A percentile compares a stretch with the other conserved stretches of the same genome.
phyloP scores from a whole-genome alignment of 1,284 basidiomycete genomes.

The Leccinum insolens region DNA sequence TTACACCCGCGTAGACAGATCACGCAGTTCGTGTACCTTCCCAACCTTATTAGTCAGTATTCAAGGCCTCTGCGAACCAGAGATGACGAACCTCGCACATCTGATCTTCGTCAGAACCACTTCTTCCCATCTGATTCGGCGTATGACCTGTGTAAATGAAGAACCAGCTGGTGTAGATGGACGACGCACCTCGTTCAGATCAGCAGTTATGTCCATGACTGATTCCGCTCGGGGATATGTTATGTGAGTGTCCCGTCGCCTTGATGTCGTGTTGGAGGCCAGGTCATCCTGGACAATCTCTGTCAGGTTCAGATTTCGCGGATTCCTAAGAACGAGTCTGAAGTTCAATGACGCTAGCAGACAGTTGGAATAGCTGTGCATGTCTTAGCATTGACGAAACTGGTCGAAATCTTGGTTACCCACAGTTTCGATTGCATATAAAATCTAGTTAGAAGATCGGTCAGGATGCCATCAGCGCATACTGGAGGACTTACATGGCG shows the following conservation, averaged over 20 bases:
- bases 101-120: too few relatives aligned
- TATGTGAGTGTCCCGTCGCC: neutral
- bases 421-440: constrained; percentile 18
- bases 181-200: neutral
- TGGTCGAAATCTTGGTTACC: too few relatives aligned
- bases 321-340: constrained; percentile 3
- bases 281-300: constrained; percentile 5
- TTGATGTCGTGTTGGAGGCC: neutral
- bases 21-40: neutral
- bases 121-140: neutral
- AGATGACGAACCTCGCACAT: neutral
- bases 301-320: neutral
- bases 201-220: neutral
- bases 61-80: neutral
- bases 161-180: neutral
- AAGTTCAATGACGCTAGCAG: constrained; percentile 14
- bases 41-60: neutral
- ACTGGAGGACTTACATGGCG: too few relatives aligned
- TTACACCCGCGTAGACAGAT: neutral
- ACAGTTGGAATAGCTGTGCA: constrained; percentile 18
- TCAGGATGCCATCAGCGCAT: neutral
- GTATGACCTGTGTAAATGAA: neutral
- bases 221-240: neutral
- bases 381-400: too few relatives aligned
- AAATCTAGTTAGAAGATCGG: constrained; percentile 6